Conservation (phyloP, 139 green algal species). For the Coelastrella sp. region DNA sequence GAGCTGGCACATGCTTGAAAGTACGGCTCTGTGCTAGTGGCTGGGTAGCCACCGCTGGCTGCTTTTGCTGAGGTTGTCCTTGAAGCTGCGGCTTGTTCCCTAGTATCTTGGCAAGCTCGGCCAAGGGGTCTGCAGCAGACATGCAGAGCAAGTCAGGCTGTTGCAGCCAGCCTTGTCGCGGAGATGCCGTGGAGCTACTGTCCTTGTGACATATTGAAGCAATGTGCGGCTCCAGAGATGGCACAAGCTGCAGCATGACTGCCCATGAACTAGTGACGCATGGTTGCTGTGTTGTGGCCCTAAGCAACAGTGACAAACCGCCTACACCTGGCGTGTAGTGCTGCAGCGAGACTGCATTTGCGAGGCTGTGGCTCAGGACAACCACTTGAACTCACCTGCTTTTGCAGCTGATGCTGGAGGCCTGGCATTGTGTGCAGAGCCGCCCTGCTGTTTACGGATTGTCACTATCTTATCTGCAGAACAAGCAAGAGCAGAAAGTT, state of each 20-base stretch:
- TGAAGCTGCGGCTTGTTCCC: conserved; percentile 3
- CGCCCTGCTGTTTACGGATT: background rate
- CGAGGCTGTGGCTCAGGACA: no score
- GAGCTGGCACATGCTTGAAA: background rate
- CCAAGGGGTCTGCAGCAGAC: conserved; percentile 26
- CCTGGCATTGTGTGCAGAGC: background rate
- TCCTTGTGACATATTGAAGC: no score
- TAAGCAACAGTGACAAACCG: no score
- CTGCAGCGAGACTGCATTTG: no score
- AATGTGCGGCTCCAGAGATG: no score
- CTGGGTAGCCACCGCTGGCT: background rate
- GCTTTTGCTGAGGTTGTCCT: background rate
- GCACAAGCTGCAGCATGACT: no score
- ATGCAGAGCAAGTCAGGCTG: background rate
- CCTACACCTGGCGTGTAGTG: no score
- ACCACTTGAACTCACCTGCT: background rate
- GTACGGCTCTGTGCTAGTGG: background rate
- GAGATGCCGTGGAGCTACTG: background rate
- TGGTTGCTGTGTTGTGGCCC: no score
- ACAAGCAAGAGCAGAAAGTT: background rate
- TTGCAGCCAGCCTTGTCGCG: background rate
- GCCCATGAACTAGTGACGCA: no score
- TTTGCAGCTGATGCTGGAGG: background rate
- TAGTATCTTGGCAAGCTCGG: conserved; percentile 6
- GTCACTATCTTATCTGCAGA: conserved; percentile 1